Evolutionary conservation across 2,329 filamentous ascomycete species (phyloP).

Genomic region (Coniochaeta sp.): DNA sequence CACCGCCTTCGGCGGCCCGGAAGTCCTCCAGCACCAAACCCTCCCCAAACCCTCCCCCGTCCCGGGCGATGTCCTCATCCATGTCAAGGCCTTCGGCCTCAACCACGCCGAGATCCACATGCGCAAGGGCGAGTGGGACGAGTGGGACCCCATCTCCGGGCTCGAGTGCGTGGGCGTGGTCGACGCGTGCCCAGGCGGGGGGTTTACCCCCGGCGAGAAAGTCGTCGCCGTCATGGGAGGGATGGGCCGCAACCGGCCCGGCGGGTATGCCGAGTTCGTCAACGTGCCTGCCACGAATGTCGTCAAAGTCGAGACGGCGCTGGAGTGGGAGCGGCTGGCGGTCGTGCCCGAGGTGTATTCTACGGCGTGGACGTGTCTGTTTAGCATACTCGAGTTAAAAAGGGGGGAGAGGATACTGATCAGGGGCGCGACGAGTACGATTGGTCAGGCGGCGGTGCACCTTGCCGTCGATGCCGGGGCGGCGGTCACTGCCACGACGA

Average conservation of each 20-base stretch:
- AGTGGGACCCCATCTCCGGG: constrained; percentile 28
- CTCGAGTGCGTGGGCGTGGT: constrained; percentile 36
- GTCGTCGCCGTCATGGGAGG: constrained; percentile 35
- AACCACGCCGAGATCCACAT: constrained; percentile 40
- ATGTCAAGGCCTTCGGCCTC: constrained; percentile 32
- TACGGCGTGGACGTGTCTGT: constrained; percentile 31
- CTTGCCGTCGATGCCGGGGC: constrained; percentile 22
- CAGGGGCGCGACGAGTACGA: constrained; percentile 30
- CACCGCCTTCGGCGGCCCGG: constrained; percentile 21
- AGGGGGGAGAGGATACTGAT: constrained; percentile 27
- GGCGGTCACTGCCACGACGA: constrained; percentile 30
- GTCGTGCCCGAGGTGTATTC: constrained; percentile 31
- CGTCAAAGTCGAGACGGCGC: constrained; percentile 14
- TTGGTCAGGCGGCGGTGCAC: constrained; percentile 29
- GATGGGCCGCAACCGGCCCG: constrained; percentile 28
- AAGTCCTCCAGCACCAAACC: constrained; percentile 18
- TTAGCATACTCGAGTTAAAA: constrained; percentile 25
- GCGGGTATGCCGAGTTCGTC: constrained; percentile 32
- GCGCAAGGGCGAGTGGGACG: constrained; percentile 33
- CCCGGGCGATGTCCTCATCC: constrained; percentile 22
- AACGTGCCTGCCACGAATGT: constrained; percentile 23
- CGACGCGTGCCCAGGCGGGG: constrained; percentile 23
- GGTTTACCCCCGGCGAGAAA: constrained; percentile 23
- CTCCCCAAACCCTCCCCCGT: too few species aligned
- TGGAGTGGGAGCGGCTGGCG: constrained; percentile 31